Evolutionary conservation across 177 flowering plant species (phyloP), one percentile per base, ranked within the genome.

Genomic region (Tripterygium wilfordii): DNA sequence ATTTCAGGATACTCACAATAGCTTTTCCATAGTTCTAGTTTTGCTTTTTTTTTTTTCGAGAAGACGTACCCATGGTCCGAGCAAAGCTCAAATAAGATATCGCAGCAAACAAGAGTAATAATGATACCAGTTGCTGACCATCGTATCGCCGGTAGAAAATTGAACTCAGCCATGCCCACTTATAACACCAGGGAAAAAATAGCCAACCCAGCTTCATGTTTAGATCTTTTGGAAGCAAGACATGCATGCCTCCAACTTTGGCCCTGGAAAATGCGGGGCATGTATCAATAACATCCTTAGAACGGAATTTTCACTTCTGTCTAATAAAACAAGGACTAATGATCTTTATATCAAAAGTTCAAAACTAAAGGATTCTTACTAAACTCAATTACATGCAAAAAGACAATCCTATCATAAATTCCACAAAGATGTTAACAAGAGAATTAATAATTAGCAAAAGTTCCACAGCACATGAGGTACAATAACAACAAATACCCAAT

Each of bases 131-230:
- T 17, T 8, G 18, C 21, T 46, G 54, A 21, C 27, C 7, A 18
- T 46, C 54, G 41, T 32, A 57, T 45, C 41, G 53, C 60, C 45
- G 41, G 62, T 39, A 57, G 54, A 26, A 40, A 58, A 46, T 33
- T 51, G 50, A 42, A 57, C 57, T 66, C 58, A 60, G 53, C 57
- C 53, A 61, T 49, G 54, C 53, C 49, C 63, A 54, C 29, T 45
- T 22, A 41, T 56, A 51, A 48, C 32, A 49, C 49, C 47, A 18
- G 49, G 61, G 61, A 61, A 57, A 49, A 59, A 60, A 51, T 61
- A 53, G 58, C 60, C 38, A 64, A 57, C 40, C 69, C 63, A 67
- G 61, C 65, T 75, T 64, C 82, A 72, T 65, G 69, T 57, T 69
- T 70, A 51, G 69, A 46, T 52, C 50, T 50, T n/a, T 51, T 60